Conservation (phyloP, 2,329 filamentous ascomycete species). For the Phyllosticta citrichinensis region DNA sequence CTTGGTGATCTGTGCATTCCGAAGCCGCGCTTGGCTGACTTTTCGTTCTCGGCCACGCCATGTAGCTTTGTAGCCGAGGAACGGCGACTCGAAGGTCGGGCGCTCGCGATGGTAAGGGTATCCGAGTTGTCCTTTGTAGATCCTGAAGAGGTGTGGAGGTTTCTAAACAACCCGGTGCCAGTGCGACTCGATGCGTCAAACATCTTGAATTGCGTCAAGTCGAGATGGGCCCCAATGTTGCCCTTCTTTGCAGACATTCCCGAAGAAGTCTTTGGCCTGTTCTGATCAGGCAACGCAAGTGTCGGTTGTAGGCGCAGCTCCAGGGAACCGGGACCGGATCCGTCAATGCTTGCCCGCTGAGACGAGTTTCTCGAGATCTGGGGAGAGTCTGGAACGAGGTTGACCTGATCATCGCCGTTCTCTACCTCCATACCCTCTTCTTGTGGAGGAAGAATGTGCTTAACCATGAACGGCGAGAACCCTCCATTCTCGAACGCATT, state of each 20-base stretch:
- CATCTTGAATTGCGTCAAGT: constrained; percentile 15
- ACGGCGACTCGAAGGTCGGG: constrained; percentile 22
- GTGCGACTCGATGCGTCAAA: constrained; percentile 21
- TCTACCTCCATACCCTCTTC: constrained; percentile 41
- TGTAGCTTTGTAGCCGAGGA: constrained; percentile 19
- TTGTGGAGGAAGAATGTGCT: constrained; percentile 38
- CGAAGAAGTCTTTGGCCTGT: constrained; percentile 19
- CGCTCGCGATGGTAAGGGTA: constrained; percentile 12
- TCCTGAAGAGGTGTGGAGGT: constrained; percentile 22
- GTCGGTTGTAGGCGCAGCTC: constrained; percentile 79
- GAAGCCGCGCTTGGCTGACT: constrained; percentile 26
- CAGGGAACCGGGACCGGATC: constrained; percentile 59
- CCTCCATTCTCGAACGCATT: constrained; percentile 40
- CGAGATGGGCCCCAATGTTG: background rate
- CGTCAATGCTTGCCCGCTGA: constrained; percentile 15
- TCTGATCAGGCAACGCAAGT: constrained; percentile 44
- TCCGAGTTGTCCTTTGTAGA: constrained; percentile 10
- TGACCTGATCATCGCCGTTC: constrained; percentile 24
- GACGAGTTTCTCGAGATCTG: background rate
- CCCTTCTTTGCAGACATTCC: background rate
- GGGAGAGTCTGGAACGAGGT: background rate
- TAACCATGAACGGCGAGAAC: constrained; percentile 53
- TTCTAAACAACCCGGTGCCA: constrained; percentile 21
- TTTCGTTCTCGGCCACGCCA: constrained; percentile 12
- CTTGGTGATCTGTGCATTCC: constrained; percentile 29